Evolutionary conservation across 2,329 filamentous ascomycete genomes (phyloP).

Genomic region (Xylaria arbuscula): DNA sequence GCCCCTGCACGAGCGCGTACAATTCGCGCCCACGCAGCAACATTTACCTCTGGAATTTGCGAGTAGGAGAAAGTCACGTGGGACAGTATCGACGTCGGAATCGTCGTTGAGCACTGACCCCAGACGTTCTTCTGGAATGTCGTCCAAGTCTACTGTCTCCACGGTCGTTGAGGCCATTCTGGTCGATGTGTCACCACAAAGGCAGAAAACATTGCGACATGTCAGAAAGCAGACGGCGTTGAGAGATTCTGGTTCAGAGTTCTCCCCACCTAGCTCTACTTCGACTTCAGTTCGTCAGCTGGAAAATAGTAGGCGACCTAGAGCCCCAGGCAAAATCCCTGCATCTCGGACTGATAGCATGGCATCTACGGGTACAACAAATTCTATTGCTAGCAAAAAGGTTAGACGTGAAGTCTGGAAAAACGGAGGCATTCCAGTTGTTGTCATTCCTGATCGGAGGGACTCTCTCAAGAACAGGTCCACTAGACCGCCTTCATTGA

Average conservation of each 20-base stretch:
- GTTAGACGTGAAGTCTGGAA: slow-evolving; percentile 70
- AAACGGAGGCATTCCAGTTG: slow-evolving; percentile 70
- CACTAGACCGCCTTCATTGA: slow-evolving; percentile 61
- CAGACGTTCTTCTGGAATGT: slow-evolving; percentile 65
- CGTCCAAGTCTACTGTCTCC: slow-evolving; percentile 65
- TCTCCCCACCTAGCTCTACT: slow-evolving; percentile 57
- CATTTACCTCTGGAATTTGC: slow-evolving; percentile 45
- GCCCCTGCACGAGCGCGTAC: slow-evolving; percentile 57
- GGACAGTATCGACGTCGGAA: slow-evolving; percentile 52
- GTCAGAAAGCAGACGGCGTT: slow-evolving; percentile 63
- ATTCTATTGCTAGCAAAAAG: slow-evolving; percentile 64
- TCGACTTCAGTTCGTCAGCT: slow-evolving; percentile 54
- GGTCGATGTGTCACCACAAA: slow-evolving; percentile 61
- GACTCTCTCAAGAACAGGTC: slow-evolving; percentile 64
- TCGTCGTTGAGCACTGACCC: slow-evolving; percentile 57
- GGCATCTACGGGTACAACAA: slow-evolving; percentile 60
- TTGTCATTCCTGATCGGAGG: slow-evolving; percentile 69
- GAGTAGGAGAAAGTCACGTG: slow-evolving; percentile 46
- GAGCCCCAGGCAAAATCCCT: slow-evolving; percentile 46
- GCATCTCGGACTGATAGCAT: slow-evolving; percentile 59
- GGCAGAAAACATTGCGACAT: slow-evolving; percentile 68
- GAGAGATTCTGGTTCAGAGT: slow-evolving; percentile 57
- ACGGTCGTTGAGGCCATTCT: slow-evolving; percentile 69
- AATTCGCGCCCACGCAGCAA: slow-evolving; percentile 53
- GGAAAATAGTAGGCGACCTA: slow-evolving; percentile 47